phyloP scores from a whole-genome alignment of 2,329 filamentous ascomycete species.

The Macrophomina tecta region DNA sequence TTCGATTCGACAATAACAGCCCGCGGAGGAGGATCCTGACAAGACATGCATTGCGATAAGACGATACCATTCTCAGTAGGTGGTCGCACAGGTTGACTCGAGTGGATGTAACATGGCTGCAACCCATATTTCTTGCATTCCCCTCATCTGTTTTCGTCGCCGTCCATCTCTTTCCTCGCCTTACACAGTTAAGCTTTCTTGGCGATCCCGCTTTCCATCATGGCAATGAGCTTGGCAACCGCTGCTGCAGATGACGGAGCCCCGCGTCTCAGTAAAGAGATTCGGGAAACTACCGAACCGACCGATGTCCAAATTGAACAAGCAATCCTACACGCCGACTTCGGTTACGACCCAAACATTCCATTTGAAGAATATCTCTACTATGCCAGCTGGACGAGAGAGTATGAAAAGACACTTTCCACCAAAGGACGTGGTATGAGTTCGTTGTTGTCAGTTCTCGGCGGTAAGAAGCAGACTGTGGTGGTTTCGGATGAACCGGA shows the following conservation, averaged over 20 bases:
- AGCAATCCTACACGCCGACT: constrained; percentile 9
- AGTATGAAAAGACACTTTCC: constrained; percentile 38
- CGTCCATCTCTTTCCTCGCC: neutral
- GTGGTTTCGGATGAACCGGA: constrained; percentile 19
- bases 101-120: neutral
- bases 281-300: neutral
- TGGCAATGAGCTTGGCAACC: constrained; percentile 16
- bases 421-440: constrained; percentile 8
- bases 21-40: too few relatives aligned
- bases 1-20: too few relatives aligned
- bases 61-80: neutral
- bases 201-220: constrained; percentile 7
- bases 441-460: constrained; percentile 8
- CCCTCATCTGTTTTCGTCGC: neutral
- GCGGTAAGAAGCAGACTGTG: constrained; percentile 19
- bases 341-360: constrained; percentile 33
- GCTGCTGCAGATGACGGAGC: neutral
- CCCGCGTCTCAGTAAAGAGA: constrained; percentile 7
- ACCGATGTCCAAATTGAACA: constrained; percentile 12
- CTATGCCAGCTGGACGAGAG: constrained; percentile 45
- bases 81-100: neutral
- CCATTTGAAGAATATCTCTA: constrained; percentile 50
- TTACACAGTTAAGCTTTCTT: constrained; percentile 10
- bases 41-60: neutral
- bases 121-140: constrained; percentile 1